These are phyloP conservation scores for Aspergillus sergii DNA, from an alignment of 2,329 filamentous ascomycete genomes.

Conservation along the genomic window DNA sequence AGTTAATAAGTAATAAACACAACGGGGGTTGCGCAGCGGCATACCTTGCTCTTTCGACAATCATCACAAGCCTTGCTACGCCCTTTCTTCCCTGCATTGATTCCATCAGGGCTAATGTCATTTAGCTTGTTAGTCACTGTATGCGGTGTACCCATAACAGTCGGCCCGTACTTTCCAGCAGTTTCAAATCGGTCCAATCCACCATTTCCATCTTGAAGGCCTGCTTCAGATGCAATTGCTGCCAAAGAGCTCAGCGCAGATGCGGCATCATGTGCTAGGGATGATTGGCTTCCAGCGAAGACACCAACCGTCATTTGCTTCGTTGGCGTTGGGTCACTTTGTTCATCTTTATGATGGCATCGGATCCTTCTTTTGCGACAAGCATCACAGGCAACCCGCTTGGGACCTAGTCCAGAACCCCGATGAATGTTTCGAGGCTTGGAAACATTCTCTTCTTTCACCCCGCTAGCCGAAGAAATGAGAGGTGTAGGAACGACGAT, in stretches of 20 bases:
- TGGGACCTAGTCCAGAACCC: conserved; percentile 61
- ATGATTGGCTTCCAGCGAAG: conserved; percentile 35
- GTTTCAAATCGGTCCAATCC: conserved; percentile 34
- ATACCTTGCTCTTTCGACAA: conserved; percentile 68
- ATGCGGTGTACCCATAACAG: conserved; percentile 31
- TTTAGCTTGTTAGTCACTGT: conserved; percentile 27
- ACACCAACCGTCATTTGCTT: conserved; percentile 33
- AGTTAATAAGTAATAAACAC: conserved; percentile 19
- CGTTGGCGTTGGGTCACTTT: conserved; percentile 30
- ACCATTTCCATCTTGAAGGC: conserved; percentile 30
- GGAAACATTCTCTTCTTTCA: conserved; percentile 31
- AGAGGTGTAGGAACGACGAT: conserved; percentile 26
- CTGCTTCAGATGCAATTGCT: conserved; percentile 40
- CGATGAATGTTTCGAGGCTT: conserved; percentile 53
- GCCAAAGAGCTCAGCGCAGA: conserved; percentile 43
- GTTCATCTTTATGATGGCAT: conserved; percentile 65
- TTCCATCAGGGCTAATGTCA: conserved; percentile 37
- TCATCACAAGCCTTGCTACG: conserved; percentile 67
- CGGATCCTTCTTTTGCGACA: conserved; percentile 64
- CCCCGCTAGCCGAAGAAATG: conserved; percentile 18
- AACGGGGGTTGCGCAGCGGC: conserved; percentile 34
- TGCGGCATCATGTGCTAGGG: conserved; percentile 41
- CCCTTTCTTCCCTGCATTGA: conserved; percentile 55
- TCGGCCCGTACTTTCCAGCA: conserved; percentile 28
- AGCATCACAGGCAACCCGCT: conserved; percentile 62